These are phyloP conservation scores for Aspergillus proliferans DNA, from an alignment of 2,329 filamentous ascomycete species.

Conservation along the genomic window DNA sequence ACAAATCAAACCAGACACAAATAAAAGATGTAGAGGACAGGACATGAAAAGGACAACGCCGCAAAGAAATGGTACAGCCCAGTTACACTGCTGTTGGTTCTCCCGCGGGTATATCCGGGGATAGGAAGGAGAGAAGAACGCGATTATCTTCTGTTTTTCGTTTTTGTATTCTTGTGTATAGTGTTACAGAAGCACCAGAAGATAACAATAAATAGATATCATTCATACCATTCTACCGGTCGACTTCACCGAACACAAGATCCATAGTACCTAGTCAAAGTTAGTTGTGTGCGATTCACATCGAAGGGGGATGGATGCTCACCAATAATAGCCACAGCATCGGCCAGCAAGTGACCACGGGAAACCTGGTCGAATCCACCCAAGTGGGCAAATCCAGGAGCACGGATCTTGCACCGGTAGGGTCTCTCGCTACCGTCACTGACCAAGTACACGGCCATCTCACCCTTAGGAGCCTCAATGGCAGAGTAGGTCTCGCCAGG, in stretches of 20 bases:
- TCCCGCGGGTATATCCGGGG: slow-evolving; percentile 1
- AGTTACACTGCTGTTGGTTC: slow-evolving; percentile 8
- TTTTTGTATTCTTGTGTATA: slow-evolving; percentile 3
- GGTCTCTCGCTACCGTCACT: slow-evolving; percentile 94
- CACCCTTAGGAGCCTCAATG: slow-evolving; percentile 99
- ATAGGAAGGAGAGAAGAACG: slow-evolving; percentile 1
- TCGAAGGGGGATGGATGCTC: slow-evolving; percentile 22
- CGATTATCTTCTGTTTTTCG: slow-evolving; percentile 2
- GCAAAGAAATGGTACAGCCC: slow-evolving; percentile 17
- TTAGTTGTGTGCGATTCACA: neutral
- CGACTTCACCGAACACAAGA: slow-evolving; percentile 73
- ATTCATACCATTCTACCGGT: slow-evolving; percentile 37
- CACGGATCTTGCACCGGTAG: slow-evolving; percentile 95
- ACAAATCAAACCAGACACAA: slow-evolving; percentile 7
- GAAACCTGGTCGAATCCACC: slow-evolving; percentile 89
- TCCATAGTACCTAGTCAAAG: slow-evolving; percentile 59
- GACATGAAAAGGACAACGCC: slow-evolving; percentile 26
- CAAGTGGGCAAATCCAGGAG: slow-evolving; percentile 93
- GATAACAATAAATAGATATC: slow-evolving; percentile 2
- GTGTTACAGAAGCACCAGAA: slow-evolving; percentile 14
- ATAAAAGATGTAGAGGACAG: slow-evolving; percentile 10
- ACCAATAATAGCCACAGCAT: slow-evolving; percentile 90
- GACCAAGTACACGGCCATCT: slow-evolving; percentile 97
- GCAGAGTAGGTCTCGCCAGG: slow-evolving; percentile 97
- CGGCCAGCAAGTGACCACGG: slow-evolving; percentile 86